Evolutionary conservation across 441 rosid genomes (phyloP), one percentile per base, ranked within the genome.

Genomic region (Monsonia emarginata): DNA sequence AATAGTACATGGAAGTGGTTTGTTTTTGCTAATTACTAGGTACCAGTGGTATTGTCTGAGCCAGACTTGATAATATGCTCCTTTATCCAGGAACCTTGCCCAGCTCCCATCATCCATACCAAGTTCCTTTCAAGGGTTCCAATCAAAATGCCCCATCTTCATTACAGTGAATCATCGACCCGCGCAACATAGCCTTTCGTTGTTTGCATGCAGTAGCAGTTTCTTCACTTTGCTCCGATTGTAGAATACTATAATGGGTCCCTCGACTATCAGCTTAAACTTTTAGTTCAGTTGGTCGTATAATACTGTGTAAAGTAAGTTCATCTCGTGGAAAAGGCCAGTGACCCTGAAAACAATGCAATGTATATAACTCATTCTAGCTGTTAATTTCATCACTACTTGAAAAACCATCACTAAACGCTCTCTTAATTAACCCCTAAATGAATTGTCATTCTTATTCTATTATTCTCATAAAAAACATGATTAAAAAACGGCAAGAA

Each of bases 321-420:
- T 83, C 78, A 48, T 78, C 81, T 34, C 80, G 77, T n/a, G 83
- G 86, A 48, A 83, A 83, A 27, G 84, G 86, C 86, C 86, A 83
- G 56, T 83, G 86, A 59, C 82, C 86, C 86, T 82, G 42, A 16
- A 64, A 19, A 5, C 11, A 36, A 61, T 21, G 21, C 28, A 36
- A 60, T 27, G 27, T n/a, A n/a, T n/a, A n/a, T 10, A 9, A 21
- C 24, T 62, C 50, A 21, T 62, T 34, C 27, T 32, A 28, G 30
- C 27, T 26, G 28, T 26, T 59, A 36, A 31, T 26, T n/a, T n/a
- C n/a, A 18, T 58, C 14, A 40, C 18, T 40, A 10, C 10, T 3
- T 11, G 14, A 13, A n/a, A 44, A 44, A 14, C 19, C 21, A n/a
- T 44, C 3, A 44, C 7, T 0, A 31, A 8, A 8, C 34, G 3